These are phyloP conservation scores for Tylopilus sp. DNA, from an alignment of 768 basidiomycete species.

Conservation along the genomic window DNA sequence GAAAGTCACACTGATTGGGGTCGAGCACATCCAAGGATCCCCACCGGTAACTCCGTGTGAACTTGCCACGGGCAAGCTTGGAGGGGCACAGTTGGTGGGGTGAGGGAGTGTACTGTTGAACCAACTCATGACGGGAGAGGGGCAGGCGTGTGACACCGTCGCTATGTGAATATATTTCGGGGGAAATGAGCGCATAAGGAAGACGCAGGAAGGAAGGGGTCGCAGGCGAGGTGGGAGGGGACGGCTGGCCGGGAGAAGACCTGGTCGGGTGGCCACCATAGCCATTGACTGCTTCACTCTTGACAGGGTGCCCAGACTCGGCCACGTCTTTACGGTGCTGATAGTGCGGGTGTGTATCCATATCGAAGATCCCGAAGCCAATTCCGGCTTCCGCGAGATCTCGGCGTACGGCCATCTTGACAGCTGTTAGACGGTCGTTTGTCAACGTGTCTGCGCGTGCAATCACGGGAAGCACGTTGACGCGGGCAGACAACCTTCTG, in stretches of 20 bases:
- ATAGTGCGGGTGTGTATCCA: constrained; percentile 54
- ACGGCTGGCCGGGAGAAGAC: constrained; percentile 45
- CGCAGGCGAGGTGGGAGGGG: constrained; percentile 68
- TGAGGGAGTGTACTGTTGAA: constrained; percentile 69
- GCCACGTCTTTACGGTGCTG: constrained; percentile 42
- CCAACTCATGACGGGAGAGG: constrained; percentile 65
- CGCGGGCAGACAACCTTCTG: constrained; percentile 72
- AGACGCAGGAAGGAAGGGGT: constrained; percentile 59
- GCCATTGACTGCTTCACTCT: constrained; percentile 52
- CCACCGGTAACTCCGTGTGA: constrained; percentile 77
- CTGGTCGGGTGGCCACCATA: constrained; percentile 51
- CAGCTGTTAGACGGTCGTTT: constrained; percentile 73
- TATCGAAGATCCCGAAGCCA: constrained; percentile 87
- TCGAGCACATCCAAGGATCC: constrained; percentile 80
- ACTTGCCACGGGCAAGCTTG: constrained; percentile 59
- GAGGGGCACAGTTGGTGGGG: constrained; percentile 37
- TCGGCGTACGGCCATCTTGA: constrained; percentile 76
- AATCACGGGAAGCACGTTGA: constrained; percentile 86
- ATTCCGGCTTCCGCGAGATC: constrained; percentile 84
- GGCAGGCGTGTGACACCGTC: constrained; percentile 64
- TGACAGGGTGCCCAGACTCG: constrained; percentile 39
- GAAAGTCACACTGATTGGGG: constrained; percentile 76
- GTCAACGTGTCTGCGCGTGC: constrained; percentile 78
- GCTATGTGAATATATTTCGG: constrained; percentile 80
- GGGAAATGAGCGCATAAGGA: constrained; percentile 83